A percentile compares a stretch with the other conserved stretches of the same genome.
Evolutionary conservation across 129 eudicot species (phyloP).

Genomic region (Saussurea involucrata): DNA sequence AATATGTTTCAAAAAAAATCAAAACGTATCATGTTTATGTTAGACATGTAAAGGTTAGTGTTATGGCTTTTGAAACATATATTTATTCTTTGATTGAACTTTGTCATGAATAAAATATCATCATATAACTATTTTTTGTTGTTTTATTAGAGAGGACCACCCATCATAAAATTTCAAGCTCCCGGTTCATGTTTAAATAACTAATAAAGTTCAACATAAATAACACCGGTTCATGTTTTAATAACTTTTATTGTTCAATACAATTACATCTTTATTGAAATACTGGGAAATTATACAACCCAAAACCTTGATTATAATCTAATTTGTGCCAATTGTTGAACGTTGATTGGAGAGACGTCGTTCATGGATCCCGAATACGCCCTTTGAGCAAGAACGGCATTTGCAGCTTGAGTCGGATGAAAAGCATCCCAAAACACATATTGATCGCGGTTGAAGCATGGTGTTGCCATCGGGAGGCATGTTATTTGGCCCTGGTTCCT

Average conservation of each 20-base stretch:
- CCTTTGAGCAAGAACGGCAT: constrained; percentile 69
- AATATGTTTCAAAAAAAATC: too few relatives aligned
- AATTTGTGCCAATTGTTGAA: constrained; percentile 70
- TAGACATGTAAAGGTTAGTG: too few relatives aligned
- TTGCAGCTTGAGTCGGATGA: constrained; percentile 77
- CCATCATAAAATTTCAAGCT: too few relatives aligned
- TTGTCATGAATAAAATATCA: too few relatives aligned
- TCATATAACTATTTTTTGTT: too few relatives aligned
- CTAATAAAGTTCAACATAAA: too few relatives aligned
- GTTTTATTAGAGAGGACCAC: too few relatives aligned
- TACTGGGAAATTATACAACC: background rate
- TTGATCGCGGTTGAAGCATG: constrained; percentile 60
- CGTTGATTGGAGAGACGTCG: constrained; percentile 61
- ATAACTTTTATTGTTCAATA: background rate
- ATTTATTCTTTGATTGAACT: too few relatives aligned
- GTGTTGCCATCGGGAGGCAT: constrained; percentile 53
- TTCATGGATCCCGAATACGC: constrained; percentile 65
- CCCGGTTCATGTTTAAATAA: too few relatives aligned
- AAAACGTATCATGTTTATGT: too few relatives aligned
- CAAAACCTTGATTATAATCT: constrained; percentile 22
- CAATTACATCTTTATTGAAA: background rate
- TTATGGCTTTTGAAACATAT: too few relatives aligned
- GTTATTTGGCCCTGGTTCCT: constrained; percentile 75
- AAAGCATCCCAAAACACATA: constrained; percentile 97
- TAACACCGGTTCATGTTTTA: background rate